Evolutionary conservation across 2,329 filamentous ascomycete genomes (phyloP).

Genomic region (Balansia obtecta): DNA sequence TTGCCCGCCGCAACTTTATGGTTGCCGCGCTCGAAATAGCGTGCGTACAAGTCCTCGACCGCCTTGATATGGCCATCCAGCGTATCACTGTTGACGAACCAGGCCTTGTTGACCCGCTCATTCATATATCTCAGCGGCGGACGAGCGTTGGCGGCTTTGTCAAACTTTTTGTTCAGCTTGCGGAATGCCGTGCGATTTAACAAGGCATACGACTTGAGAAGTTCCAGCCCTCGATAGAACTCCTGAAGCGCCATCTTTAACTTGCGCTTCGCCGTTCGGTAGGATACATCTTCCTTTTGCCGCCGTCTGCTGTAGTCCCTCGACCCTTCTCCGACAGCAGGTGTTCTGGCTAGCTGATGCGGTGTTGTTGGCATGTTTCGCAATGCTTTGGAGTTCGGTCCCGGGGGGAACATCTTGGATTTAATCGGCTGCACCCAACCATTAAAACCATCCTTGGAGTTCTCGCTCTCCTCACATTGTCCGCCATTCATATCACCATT

Average conservation of each 20-base stretch:
- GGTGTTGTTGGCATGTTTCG: slow-evolving; percentile 42
- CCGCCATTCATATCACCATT: slow-evolving; percentile 16
- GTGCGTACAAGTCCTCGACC: slow-evolving; percentile 83
- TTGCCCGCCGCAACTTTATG: slow-evolving; percentile 85
- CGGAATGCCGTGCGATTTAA: slow-evolving; percentile 88
- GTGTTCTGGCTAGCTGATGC: slow-evolving; percentile 18
- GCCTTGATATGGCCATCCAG: slow-evolving; percentile 68
- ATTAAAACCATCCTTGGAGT: slow-evolving; percentile 17
- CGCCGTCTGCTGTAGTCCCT: slow-evolving; percentile 41
- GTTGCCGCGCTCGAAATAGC: slow-evolving; percentile 90
- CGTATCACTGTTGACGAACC: slow-evolving; percentile 83
- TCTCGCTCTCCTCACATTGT: slow-evolving; percentile 12
- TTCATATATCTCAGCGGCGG: slow-evolving; percentile 73
- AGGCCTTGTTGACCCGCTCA: slow-evolving; percentile 80
- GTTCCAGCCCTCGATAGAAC: slow-evolving; percentile 81
- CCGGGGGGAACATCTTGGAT: slow-evolving; percentile 40
- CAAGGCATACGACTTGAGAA: slow-evolving; percentile 82
- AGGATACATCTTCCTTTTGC: slow-evolving; percentile 50
- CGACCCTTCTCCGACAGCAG: slow-evolving; percentile 18
- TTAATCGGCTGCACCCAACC: slow-evolving; percentile 42
- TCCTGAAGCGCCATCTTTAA: slow-evolving; percentile 85
- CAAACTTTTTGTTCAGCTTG: slow-evolving; percentile 98
- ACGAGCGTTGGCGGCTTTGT: slow-evolving; percentile 74
- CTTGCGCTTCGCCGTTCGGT: slow-evolving; percentile 80
- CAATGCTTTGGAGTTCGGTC: slow-evolving; percentile 48